Evolutionary conservation across 2,329 filamentous ascomycete species (phyloP), one percentile per base, ranked within the genome.

Genomic region (Aspergillus novofumigatus): DNA sequence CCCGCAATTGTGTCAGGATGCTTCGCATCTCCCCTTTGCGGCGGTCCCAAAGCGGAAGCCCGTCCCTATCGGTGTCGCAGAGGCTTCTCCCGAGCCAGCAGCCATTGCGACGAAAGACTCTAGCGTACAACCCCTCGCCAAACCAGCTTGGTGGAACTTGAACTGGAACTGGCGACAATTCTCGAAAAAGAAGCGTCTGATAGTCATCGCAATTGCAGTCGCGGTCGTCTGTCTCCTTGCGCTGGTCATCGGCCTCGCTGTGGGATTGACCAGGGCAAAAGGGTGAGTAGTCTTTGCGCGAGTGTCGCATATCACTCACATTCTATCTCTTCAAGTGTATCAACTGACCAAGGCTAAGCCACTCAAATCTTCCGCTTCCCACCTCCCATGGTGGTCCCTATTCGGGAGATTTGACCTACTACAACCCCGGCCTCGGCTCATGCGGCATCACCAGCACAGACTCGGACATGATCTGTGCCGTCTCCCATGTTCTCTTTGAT

Each of bases 381-480:
- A 69, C 66, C 8, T 59, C 66, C 44, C 63, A 81, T 55, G 76
- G 77, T 10, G 76, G 79, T 1, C 78, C 80, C 0, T 84, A 83
- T 65, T 80, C 75, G 3, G 88, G 87, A 53, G 86, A 90, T 51
- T 70, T 90, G 52, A 91, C 87, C 0, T 92, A 86, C 75, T 92
- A 89, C 70, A 75, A 77, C 20, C 83, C 87, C 0, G 83, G 72
- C 0, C 78, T 90, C 3, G 89, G 90, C 11, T 86, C 89, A 0
- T 93, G 90, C 68, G 90, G 89, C 4, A 72, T 81, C 32, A 78
- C 74, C 1, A 84, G 82, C 53, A 72, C 68, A 1, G 76, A 79
- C 7, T 72, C 70, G 7, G 86, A 91, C 56, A 67, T 80, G 56
- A 83, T 92, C 44, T 86, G 83, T 38, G 83, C 90, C 0, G 80